Conservation (phyloP, 495 filamentous ascomycete genomes). For the Terfezia claveryi region DNA sequence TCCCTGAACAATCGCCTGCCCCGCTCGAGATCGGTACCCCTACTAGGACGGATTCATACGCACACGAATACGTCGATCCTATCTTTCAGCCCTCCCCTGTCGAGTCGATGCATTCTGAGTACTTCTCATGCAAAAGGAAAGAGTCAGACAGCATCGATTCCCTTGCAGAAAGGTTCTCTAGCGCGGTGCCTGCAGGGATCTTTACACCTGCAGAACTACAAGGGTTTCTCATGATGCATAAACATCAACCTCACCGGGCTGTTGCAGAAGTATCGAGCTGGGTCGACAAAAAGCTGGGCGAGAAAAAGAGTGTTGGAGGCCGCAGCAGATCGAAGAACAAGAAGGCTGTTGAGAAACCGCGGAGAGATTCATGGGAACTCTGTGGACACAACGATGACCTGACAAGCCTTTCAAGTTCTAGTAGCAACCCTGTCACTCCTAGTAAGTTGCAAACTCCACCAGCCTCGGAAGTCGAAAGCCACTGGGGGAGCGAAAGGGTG, state of each 20-base stretch:
- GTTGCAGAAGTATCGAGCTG: conserved; percentile 26
- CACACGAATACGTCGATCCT: conserved; percentile 25
- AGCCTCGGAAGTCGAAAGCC: too few species aligned
- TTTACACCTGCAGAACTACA: conserved; percentile 51
- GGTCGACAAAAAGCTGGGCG: conserved; percentile 14
- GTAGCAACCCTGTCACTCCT: too few species aligned
- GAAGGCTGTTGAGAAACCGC: too few species aligned
- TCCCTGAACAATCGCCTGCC: background rate
- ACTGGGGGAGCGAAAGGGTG: too few species aligned
- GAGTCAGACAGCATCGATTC: background rate
- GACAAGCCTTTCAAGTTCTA: too few species aligned
- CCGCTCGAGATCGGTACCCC: conserved; percentile 33
- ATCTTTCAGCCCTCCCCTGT: conserved; percentile 6
- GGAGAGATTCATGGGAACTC: too few species aligned
- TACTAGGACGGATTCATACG: conserved; percentile 34
- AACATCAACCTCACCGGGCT: conserved; percentile 30
- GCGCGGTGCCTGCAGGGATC: conserved; percentile 27
- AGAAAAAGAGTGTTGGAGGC: too few species aligned
- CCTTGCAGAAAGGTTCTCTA: conserved; percentile 30
- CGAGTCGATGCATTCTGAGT: background rate
- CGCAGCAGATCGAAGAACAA: too few species aligned
- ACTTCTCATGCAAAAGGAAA: too few species aligned
- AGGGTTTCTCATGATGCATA: conserved; percentile 35
- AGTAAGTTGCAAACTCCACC: too few species aligned
- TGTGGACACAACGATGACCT: too few species aligned